Evolutionary conservation across 1,139 yeast genomes (phyloP), one percentile per base, ranked within the genome.

Genomic region (Kluyveromyces sp.): DNA sequence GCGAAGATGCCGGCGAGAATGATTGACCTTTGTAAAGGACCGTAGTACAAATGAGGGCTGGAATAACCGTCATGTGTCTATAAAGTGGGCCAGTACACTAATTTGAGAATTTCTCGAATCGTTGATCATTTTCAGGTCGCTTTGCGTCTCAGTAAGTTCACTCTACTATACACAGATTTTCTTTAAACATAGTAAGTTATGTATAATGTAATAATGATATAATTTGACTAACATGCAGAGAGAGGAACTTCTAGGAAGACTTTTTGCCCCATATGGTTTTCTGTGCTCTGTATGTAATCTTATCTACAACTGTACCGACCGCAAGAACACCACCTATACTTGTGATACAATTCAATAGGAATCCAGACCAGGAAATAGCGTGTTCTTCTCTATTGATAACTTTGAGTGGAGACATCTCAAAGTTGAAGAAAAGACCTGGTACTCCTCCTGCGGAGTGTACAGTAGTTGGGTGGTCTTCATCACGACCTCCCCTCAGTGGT

Each of bases 251-350:
- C 48, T 45, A 67, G 46, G 60, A 61, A 40, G 68, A 71, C 63
- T 92, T 90, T 66, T 89, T 87, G 30, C 85, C 80, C 65, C 79
- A 75, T 34, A 90, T 68, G 7, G 83, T 88, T 63, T 79, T 79
- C 63, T 88, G 92, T 1, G 96, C 96, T 26, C 86, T 94, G 79
- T 88, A 89, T 7, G 88, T 85, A 3, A 94, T 81, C 52, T 90
- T 76, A 64, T 92, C 98, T 42, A 90, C 67, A 40, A 90, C 78
- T 0, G 96, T 83, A 5, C 96, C 97, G 25, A 92, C 90, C 46
- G 96, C 92, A 50, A 92, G 72, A 7, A 92, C 92, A 37, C 97
- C 97, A 7, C 97, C 97, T 41, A 90, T 76, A 7, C 95, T 87
- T 51, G 96, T 83, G 55, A 92, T 78, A 41, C 87, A 87, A 36